phyloP scores from a whole-genome alignment of 1,284 basidiomycete genomes.

The Malassezia equina region DNA sequence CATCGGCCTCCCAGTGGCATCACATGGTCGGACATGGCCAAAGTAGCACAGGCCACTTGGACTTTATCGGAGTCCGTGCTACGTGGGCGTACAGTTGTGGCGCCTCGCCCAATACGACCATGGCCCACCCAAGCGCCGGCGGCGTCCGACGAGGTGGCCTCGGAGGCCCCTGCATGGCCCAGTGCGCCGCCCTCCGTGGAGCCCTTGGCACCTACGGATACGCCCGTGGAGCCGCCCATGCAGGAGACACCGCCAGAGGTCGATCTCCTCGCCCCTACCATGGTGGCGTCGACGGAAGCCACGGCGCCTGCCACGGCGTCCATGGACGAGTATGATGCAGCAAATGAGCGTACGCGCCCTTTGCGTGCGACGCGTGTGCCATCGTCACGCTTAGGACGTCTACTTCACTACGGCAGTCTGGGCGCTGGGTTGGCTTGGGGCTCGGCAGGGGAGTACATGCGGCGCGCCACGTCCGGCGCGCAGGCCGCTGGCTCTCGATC shows the following conservation, averaged over 20 bases:
- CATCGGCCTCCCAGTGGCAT: background rate
- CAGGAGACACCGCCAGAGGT: background rate
- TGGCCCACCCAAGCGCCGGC: background rate
- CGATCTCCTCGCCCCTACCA: background rate
- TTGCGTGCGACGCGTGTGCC: constrained; percentile 41
- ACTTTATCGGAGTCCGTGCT: background rate
- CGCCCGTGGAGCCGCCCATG: background rate
- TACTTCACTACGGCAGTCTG: constrained; percentile 44
- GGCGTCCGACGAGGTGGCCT: background rate
- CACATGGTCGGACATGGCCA: constrained; percentile 6
- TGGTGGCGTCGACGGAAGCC: background rate
- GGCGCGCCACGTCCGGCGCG: constrained; percentile 12
- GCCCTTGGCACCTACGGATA: background rate
- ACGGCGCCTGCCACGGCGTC: background rate
- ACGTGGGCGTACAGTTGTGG: background rate
- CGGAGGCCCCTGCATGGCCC: background rate
- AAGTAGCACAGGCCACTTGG: background rate
- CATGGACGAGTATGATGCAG: constrained; percentile 40
- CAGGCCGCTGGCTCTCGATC: background rate
- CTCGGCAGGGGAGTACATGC: constrained; percentile 33
- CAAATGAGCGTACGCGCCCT: constrained; percentile 27
- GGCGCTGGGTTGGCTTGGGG: constrained; percentile 45
- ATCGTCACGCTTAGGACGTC: constrained; percentile 42
- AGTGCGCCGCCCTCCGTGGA: background rate
- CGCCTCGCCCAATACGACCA: background rate